Evolutionary conservation across 2,329 filamentous ascomycete species (phyloP), one percentile per base, ranked within the genome.

Genomic region (Verticillium alfalfae): DNA sequence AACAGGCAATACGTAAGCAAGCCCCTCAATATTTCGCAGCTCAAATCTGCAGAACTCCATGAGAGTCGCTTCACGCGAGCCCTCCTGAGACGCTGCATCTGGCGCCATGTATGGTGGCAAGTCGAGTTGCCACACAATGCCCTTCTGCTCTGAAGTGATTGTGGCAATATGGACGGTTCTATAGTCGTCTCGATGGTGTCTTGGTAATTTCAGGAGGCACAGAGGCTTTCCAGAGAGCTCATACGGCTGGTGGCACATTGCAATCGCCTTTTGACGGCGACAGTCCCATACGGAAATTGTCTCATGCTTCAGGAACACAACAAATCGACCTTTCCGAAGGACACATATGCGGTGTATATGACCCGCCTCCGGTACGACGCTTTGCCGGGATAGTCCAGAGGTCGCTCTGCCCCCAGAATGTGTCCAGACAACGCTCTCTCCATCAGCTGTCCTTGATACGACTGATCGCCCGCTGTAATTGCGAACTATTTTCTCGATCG

Each of bases 401-500:
- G 81, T 80, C 56, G 70, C 75, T 58, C 79, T 77, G 49, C 78
- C 77, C 34, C 80, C 74, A 60, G 80, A 77, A 71, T 96, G 91
- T 64, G 84, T 87, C 93, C 93, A 97, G 3, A 97, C 84, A 66
- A 94, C 87, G 62, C 88, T 89, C 72, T 96, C 91, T 63, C 92
- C 90, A 54, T 88, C 81, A 63, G 87, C 82, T 0, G 93, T 96
- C 59, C 92, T 84, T 7, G 93, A 96, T 37, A 96, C 87, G 54
- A 97, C 80, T 5, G 92, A 89, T 65, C 87, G 84, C 9, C 93
- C 93, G 68, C 88, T 91, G 54, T 90, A 90, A 69, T 93, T 96
- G 64, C 93, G 88, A 56, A 96, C 89, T 63, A 97, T 91, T 71
- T 96, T 96, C 69, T 90, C 89, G 64, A 97, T 87, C 0, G 91